Evolutionary conservation across 805 yeast species (phyloP).

Genomic region (Wickerhamomyces alni): DNA sequence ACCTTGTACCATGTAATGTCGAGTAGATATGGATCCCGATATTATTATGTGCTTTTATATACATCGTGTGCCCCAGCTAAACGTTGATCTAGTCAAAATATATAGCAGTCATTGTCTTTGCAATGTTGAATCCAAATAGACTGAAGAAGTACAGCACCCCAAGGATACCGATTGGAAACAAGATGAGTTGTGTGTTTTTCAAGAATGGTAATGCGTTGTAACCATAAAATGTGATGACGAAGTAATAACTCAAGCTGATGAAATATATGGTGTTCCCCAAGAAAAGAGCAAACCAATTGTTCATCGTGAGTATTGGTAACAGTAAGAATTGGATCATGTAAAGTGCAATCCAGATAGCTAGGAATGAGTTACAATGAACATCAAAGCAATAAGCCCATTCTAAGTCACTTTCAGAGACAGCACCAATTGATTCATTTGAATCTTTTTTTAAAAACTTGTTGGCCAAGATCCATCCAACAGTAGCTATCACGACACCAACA

Average conservation of each 20-base stretch:
- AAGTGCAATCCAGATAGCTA: conserved; percentile 70
- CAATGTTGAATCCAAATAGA: conserved; percentile 65
- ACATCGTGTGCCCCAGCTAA: too few species aligned
- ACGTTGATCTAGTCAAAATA: conserved; percentile 15
- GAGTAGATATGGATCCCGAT: too few species aligned
- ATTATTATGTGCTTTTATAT: too few species aligned
- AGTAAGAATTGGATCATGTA: conserved; percentile 71
- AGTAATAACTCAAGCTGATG: conserved; percentile 68
- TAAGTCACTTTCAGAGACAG: conserved; percentile 34
- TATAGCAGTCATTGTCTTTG: conserved; percentile 49
- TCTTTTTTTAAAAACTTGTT: conserved; percentile 53
- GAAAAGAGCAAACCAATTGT: conserved; percentile 60
- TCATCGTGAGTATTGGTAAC: conserved; percentile 62
- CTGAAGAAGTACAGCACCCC: conserved; percentile 55
- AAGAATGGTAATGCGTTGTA: conserved; percentile 68
- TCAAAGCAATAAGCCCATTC: conserved; percentile 97
- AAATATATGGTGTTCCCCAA: conserved; percentile 78
- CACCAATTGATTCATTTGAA: conserved; percentile 22
- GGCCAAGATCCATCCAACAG: conserved; percentile 67
- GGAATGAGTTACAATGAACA: conserved; percentile 86
- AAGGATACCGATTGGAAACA: conserved; percentile 59
- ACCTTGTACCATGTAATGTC: too few species aligned
- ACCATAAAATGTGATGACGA: conserved; percentile 82
- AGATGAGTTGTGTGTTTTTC: conserved; percentile 54
- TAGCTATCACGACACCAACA: conserved; percentile 63